Evolutionary conservation across 805 yeast species (phyloP).

Genomic region (Zygosaccharomyces kombuchaensis): DNA sequence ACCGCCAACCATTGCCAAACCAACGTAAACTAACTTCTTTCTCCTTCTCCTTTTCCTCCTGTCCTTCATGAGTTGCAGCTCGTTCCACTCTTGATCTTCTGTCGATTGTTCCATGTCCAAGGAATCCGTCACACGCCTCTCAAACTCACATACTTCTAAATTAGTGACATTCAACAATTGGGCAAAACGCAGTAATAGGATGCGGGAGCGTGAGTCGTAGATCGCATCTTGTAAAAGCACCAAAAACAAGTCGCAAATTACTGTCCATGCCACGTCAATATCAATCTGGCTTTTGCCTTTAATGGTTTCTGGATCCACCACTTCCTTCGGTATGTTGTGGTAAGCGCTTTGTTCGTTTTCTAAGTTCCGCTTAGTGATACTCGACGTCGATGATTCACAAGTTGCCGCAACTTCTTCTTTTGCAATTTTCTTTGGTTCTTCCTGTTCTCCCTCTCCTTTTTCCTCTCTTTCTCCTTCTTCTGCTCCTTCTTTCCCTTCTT

Average conservation of each 20-base stretch:
- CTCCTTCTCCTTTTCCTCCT: conserved; percentile 64
- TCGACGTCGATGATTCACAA: background rate
- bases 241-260: conserved; percentile 84
- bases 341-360: conserved; percentile 9
- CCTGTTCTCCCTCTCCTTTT: background rate
- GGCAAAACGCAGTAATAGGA: conserved; percentile 70
- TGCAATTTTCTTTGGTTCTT: background rate
- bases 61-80: conserved; percentile 58
- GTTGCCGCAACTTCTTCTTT: background rate
- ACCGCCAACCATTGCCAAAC: conserved; percentile 94
- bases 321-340: conserved; percentile 8
- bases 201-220: conserved; percentile 85
- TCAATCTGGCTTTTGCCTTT: conserved; percentile 41
- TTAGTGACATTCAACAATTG: conserved; percentile 49
- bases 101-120: conserved; percentile 81
- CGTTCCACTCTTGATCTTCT: conserved; percentile 70
- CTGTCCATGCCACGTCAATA: conserved; percentile 87
- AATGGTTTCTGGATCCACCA: conserved; percentile 34
- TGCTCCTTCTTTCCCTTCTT: background rate
- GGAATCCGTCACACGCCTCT: conserved; percentile 83
- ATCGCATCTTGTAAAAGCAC: conserved; percentile 74
- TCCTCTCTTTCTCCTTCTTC: background rate
- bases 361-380: conserved; percentile 3
- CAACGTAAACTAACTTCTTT: conserved; percentile 77
- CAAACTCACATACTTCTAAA: conserved; percentile 83